Evolutionary conservation across 306 rosid species (phyloP), one percentile per base, ranked within the genome.

Genomic region (Cyclanthera cordifolia): DNA sequence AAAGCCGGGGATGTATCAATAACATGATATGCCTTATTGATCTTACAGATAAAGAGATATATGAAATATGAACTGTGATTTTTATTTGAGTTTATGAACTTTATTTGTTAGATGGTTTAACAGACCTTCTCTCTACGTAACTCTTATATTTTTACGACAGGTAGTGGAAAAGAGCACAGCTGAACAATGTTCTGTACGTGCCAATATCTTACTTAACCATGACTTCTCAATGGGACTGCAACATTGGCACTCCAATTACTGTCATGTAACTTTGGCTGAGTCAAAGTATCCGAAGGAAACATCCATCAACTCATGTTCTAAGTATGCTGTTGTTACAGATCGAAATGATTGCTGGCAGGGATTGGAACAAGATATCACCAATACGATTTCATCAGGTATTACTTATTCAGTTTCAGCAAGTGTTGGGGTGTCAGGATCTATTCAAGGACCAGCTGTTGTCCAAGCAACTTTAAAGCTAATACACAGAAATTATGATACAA

Each of bases 271-370:
- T 81, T 80, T 91, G 20, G 77, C 80, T 6, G 66, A 76, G 67
- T 68, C 85, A 24, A 82, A 76, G 43, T 25, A 76, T 81, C 76
- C 50, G 34, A 74, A 78, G 43, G 87, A 73, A 51, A 19, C 39
- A 39, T 70, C 75, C 15, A 64, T 53, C 50, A 75, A 51, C 45
- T 68, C 63, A 2, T 69, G 50, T 23, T 73, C 74, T 28, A 83
- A 75, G 48, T 82, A 82, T 76, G 96, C 83, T 39, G 91, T 90
- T 77, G 89, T 87, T 23, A 76, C 83, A 0, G 61, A 88, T 56
- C 85, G 97, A 23, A 85, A 77, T 23, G 95, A 90, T 80, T 72
- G 88, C 74, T 94, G 99, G 99, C 99, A 94, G 75, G 99, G 99
- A 32, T 83, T 85, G 67, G 99, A 86, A 81, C 99, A 90, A 81